Percentiles rank a stretch among this genome's conserved stretches.
These are phyloP conservation scores for Euphorbia peplus DNA, from an alignment of 345 rosid species.

Conservation along the genomic window DNA sequence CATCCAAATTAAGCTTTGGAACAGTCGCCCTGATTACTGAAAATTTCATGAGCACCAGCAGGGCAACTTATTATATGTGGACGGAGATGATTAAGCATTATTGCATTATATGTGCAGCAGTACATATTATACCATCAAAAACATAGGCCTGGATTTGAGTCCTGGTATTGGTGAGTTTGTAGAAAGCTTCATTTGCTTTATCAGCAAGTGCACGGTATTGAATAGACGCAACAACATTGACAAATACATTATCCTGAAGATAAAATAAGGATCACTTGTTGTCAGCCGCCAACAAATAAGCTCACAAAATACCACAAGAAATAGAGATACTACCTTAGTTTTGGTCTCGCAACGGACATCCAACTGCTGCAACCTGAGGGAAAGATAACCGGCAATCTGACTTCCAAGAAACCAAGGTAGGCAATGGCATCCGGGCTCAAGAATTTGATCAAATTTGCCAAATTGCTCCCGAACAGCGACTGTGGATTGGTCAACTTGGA, in stretches of 20 bases:
- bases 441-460: slow-evolving; percentile 39
- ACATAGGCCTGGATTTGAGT: slow-evolving; percentile 26
- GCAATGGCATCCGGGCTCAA: slow-evolving; percentile 45
- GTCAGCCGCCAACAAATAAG: not conserved
- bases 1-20: slow-evolving; percentile 22
- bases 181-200: slow-evolving; percentile 25
- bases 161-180: slow-evolving; percentile 23
- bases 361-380: slow-evolving; percentile 42
- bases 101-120: not conserved
- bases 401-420: slow-evolving; percentile 44
- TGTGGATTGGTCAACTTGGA: slow-evolving; percentile 39
- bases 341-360: slow-evolving; percentile 45
- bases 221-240: slow-evolving; percentile 23
- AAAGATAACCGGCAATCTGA: slow-evolving; percentile 34
- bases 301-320: not conserved
- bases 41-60: slow-evolving; percentile 1
- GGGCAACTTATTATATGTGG: not conserved
- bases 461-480: slow-evolving; percentile 41
- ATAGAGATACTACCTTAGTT: slow-evolving; percentile 34
- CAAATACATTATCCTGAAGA: slow-evolving; percentile 28
- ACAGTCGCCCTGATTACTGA: slow-evolving; percentile 22
- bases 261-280: slow-evolving; percentile 1
- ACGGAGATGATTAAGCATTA: not conserved
- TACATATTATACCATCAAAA: slow-evolving; percentile 17
- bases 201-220: slow-evolving; percentile 22